Base-by-base conservation (phyloP, 148 eudicot genomes). In the Amaranthus hypochondriacus region DNA sequence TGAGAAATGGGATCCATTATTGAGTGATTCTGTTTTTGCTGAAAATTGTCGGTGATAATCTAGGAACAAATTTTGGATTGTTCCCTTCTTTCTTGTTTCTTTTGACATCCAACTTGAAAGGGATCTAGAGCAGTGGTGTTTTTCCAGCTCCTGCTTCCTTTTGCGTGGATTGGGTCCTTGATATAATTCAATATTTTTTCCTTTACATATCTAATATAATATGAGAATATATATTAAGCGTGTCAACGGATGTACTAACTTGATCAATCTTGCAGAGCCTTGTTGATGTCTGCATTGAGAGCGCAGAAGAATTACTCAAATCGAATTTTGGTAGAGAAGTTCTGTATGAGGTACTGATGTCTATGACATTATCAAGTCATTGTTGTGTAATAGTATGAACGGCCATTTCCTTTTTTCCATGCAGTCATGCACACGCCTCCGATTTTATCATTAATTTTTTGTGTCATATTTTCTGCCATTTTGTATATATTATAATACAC, bases 291-390 rank as follows among this genome's bases (percentile, higher is more conserved):
- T 92, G 99, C 81, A 77, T 72, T 66, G 94, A 92, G 83, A 89
- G 48, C 69, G 87, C 89, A 61, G 96, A 82, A 60, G 93, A 84
- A 66, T 75, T 92, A 57, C 87, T 95, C n/a, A 86, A 74, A 73
- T 95, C 99, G 42, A 88, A 89, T 75, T 80, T 86, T 71, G 99
- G 99, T 46, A 90, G 84, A 84, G 99, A 95, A 62, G 82, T 95
- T 66, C 72, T 95, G 2, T 92, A 90, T 62, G 99, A 95, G 97
- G 99, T 95, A 78, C 63, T 50, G 62, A 62, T 83, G 70, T 67
- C 56, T 5, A 18, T 9, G 9, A 28, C 39, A 0, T 2, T 28
- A 28, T 28, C 39, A 28, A 28, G 39, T 28, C 39, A 28, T 28
- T 28, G 39, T 28, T 28, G 39, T 28, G 39, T 2, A 28, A 28